These are phyloP conservation scores for Silene conica DNA, from an alignment of 148 eudicot species.

Conservation along the genomic window DNA sequence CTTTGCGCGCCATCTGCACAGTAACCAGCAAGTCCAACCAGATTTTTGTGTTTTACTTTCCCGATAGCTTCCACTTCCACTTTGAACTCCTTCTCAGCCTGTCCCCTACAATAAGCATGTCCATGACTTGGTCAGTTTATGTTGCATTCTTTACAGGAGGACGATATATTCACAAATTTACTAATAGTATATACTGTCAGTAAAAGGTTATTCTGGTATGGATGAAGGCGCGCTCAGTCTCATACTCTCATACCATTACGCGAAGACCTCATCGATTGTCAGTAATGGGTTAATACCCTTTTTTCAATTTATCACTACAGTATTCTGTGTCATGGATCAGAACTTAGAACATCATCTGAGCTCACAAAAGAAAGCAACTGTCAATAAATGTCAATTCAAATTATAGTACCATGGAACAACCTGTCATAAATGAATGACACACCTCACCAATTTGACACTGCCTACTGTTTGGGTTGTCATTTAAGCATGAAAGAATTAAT, in stretches of 20 bases:
- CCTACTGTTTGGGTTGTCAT: not conserved
- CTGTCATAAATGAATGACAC: constrained; percentile 36
- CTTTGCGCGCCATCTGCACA: constrained; percentile 88
- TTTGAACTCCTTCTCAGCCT: constrained; percentile 93
- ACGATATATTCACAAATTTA: not conserved
- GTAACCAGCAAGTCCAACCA: constrained; percentile 83
- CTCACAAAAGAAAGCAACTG: constrained; percentile 31
- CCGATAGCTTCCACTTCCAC: constrained; percentile 99
- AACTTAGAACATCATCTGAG: constrained; percentile 3
- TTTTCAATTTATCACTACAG: not conserved
- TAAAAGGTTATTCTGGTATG: not conserved
- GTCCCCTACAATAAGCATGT: constrained; percentile 57
- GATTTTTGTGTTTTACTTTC: constrained; percentile 87
- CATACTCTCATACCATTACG: not conserved
- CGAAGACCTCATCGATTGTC: not conserved
- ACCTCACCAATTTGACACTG: constrained; percentile 14
- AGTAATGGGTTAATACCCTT: not conserved
- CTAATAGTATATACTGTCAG: constrained; percentile 5
- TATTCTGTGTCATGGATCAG: constrained; percentile 15
- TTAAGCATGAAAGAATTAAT: not conserved
- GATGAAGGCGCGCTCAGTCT: too few species aligned
- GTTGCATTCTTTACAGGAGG: not conserved
- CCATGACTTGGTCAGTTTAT: not conserved
- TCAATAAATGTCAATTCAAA: constrained; percentile 20
- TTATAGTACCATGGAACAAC: constrained; percentile 14